Evolutionary conservation across 1,284 basidiomycete genomes (phyloP), one percentile per base, ranked within the genome.

Genomic region (Malassezia globosa): DNA sequence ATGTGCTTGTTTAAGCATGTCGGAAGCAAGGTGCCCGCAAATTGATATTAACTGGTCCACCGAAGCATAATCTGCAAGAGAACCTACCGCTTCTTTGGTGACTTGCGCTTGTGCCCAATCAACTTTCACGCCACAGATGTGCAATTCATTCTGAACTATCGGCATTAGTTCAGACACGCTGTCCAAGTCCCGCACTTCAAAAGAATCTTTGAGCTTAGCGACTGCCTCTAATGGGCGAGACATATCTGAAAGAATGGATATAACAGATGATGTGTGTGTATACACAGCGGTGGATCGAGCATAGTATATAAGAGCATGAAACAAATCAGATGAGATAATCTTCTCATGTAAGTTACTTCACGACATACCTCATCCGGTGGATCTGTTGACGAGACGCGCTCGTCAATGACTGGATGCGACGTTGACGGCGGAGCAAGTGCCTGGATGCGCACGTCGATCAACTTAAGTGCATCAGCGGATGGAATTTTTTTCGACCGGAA

Each of bases 371-470:
- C 37, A 22, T 39, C n/a, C 13, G 18, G 19, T 13, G 37, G 10
- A 13, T 23, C 18, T 19, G 8, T 13, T 3, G 37, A 7, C 21
- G 8, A 23, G 37, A 13, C 16, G 11, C 16, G 29, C 29, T 31
- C 29, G 42, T 21, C 31, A 22, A n/a, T n/a, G n/a, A n/a, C n/a
- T n/a, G n/a, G n/a, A n/a, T n/a, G n/a, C n/a, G n/a, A 21, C 8
- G 29, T 13, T 13, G 41, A n/a, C 18, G 27, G 19, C 19, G 41
- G 14, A 11, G 19, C 23, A 8, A 44, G 19, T 6, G 50, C 27
- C 6, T 46, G 44, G 22, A 52, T 46, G 7, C 34, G 38, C 2
- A 45, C 45, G 38, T 41, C 37, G 1, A 52, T 44, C 29, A 52
- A 40, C 23, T 46, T 33, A 0, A 47, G n/a, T n/a, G 43, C 50